These are phyloP conservation scores for Hypoxylon fuscum DNA, from an alignment of 495 filamentous ascomycete genomes.

Conservation along the genomic window DNA sequence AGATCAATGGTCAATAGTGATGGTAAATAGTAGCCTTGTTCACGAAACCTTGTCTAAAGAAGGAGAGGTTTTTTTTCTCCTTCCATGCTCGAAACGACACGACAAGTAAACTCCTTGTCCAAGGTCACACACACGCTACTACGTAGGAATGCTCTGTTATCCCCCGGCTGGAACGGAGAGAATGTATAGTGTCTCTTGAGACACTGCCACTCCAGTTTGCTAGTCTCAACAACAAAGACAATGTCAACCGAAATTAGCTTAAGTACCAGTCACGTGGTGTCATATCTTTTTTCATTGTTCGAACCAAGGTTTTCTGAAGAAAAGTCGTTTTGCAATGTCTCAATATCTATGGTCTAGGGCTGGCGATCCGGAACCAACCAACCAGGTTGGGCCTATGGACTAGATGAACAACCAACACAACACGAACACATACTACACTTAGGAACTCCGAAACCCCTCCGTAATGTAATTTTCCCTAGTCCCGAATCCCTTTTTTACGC, in stretches of 20 bases:
- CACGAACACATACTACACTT: conserved; percentile 22
- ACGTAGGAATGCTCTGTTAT: conserved; percentile 35
- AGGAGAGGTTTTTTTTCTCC: conserved; percentile 5
- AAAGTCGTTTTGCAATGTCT: conserved; percentile 39
- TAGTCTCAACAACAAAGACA: conserved; percentile 49
- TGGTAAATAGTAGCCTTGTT: conserved; percentile 32
- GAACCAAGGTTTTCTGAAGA: conserved; percentile 27
- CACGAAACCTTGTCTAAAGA: conserved; percentile 7
- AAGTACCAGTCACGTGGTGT: conserved; percentile 32
- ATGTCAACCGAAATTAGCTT: conserved; percentile 50
- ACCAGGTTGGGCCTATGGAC: conserved; percentile 27
- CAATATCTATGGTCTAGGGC: conserved; percentile 23
- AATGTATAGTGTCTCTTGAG: conserved; percentile 23
- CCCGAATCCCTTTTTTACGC: conserved; percentile 40
- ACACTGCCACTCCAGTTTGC: not conserved
- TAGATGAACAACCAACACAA: conserved; percentile 27
- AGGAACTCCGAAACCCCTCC: conserved; percentile 42
- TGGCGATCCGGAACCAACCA: conserved; percentile 34
- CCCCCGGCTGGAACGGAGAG: conserved; percentile 28
- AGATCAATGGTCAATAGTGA: conserved; percentile 23
- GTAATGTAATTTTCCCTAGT: conserved; percentile 44
- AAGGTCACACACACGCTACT: conserved; percentile 4
- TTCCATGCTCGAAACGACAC: conserved; percentile 13
- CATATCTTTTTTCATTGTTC: conserved; percentile 29
- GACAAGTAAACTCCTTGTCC: conserved; percentile 11